Evolutionary conservation across 768 basidiomycete species (phyloP).

Genomic region (Boletus sp.): DNA sequence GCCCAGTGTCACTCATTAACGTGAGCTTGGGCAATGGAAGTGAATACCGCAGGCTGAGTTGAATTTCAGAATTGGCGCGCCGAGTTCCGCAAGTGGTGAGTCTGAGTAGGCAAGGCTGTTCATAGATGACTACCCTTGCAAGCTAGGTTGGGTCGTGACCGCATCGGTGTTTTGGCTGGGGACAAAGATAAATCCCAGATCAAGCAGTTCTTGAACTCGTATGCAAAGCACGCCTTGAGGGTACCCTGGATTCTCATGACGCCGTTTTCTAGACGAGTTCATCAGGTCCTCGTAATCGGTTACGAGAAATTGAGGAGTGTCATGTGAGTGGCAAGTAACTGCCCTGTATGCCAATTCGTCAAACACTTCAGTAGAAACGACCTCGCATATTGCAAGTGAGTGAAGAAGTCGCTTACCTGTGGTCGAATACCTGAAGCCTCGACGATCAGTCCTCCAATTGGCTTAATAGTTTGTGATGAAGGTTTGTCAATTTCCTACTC

Average conservation of each 20-base stretch:
- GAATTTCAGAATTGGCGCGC: slow-evolving; percentile 82
- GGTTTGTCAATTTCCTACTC: slow-evolving; percentile 40
- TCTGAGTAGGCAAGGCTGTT: slow-evolving; percentile 10
- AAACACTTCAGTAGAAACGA: slow-evolving; percentile 42
- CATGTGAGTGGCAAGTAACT: slow-evolving; percentile 51
- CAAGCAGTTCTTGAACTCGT: slow-evolving; percentile 76
- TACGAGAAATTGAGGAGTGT: slow-evolving; percentile 88
- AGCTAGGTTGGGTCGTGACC: slow-evolving; percentile 53
- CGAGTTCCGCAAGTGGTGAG: slow-evolving; percentile 94
- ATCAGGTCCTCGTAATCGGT: slow-evolving; percentile 90
- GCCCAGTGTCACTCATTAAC: slow-evolving; percentile 87
- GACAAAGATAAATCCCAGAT: slow-evolving; percentile 57
- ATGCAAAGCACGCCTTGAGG: slow-evolving; percentile 24
- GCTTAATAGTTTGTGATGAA: slow-evolving; percentile 94
- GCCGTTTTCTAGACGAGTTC: slow-evolving; percentile 49
- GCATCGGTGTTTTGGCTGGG: slow-evolving; percentile 57
- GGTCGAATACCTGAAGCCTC: neutral
- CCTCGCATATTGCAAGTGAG: slow-evolving; percentile 64
- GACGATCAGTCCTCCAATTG: slow-evolving; percentile 75
- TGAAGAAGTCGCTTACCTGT: neutral
- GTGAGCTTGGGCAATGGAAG: slow-evolving; percentile 42
- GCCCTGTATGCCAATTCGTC: neutral
- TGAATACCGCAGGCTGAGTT: neutral
- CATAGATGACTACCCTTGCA: neutral
- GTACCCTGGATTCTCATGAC: neutral